These are phyloP conservation scores for Raddia distichophylla DNA, from an alignment of 176 grass and related monocot species.

Conservation along the genomic window DNA sequence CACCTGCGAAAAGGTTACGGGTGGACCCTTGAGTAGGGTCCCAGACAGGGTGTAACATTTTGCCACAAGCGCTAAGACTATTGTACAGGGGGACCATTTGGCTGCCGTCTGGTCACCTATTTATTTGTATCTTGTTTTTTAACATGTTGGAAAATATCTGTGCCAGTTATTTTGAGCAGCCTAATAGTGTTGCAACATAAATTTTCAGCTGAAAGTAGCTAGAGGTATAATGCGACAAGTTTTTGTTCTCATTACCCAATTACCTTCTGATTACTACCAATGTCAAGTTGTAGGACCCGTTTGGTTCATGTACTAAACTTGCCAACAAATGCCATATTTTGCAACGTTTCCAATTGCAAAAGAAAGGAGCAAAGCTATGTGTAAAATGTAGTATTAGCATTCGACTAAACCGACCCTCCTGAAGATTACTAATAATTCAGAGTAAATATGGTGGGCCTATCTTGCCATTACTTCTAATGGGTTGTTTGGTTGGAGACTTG, in stretches of 20 bases:
- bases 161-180: constrained; percentile 10
- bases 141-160: neutral
- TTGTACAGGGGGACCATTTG: neutral
- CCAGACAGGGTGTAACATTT: constrained; percentile 20
- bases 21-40: constrained; percentile 38
- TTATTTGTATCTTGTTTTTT: constrained; percentile 13
- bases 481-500: no score
- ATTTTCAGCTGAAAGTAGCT: constrained; percentile 14
- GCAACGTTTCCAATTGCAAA: no score
- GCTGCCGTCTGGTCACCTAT: neutral
- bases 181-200: constrained; percentile 21
- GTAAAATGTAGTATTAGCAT: no score
- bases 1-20: constrained; percentile 50
- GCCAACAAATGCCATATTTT: no score
- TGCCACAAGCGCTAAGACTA: constrained; percentile 13
- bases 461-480: neutral
- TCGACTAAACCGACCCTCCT: neutral
- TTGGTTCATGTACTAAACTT: no score
- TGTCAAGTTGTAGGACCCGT: neutral
- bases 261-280: neutral
- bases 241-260: neutral
- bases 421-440: constrained; percentile 4
- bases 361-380: no score
- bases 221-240: neutral
- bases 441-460: constrained; percentile 14